Conservation (phyloP, 495 filamentous ascomycete genomes). For the Bathelium albidoporum region DNA sequence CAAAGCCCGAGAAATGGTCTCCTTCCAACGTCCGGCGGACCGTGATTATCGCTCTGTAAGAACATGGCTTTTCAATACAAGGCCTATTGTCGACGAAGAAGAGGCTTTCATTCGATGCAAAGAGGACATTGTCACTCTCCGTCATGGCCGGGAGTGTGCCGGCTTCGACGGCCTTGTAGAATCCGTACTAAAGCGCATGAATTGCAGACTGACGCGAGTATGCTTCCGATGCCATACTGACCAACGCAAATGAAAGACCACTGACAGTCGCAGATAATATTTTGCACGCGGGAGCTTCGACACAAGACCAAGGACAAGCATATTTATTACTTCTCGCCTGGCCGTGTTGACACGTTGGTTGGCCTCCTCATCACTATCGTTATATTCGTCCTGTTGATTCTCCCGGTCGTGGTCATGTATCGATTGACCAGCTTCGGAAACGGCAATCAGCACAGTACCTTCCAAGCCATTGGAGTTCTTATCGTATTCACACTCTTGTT, state of each 20-base stretch:
- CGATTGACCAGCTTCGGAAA: constrained; percentile 17
- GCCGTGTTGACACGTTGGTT: constrained; percentile 28
- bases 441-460: background rate
- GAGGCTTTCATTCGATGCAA: constrained; percentile 28
- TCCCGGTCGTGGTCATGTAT: constrained; percentile 35
- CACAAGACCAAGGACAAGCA: constrained; percentile 26
- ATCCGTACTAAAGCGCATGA: constrained; percentile 17
- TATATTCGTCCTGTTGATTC: constrained; percentile 32
- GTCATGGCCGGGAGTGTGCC: constrained; percentile 31
- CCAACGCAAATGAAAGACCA: no score
- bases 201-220: constrained; percentile 23
- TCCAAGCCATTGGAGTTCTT: constrained; percentile 24
- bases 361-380: constrained; percentile 29
- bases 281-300: constrained; percentile 28
- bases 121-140: constrained; percentile 34
- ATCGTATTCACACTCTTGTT: constrained; percentile 32
- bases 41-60: constrained; percentile 32
- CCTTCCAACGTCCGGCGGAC: constrained; percentile 27
- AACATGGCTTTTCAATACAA: constrained; percentile 26
- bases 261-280: constrained; percentile 16
- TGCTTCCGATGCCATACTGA: background rate
- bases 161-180: constrained; percentile 34
- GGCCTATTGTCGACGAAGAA: constrained; percentile 25
- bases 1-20: constrained; percentile 27
- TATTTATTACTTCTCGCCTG: constrained; percentile 31